Evolutionary conservation across 148 eudicot genomes (phyloP), one percentile per base, ranked within the genome.

Genomic region (Camellia sinensis): DNA sequence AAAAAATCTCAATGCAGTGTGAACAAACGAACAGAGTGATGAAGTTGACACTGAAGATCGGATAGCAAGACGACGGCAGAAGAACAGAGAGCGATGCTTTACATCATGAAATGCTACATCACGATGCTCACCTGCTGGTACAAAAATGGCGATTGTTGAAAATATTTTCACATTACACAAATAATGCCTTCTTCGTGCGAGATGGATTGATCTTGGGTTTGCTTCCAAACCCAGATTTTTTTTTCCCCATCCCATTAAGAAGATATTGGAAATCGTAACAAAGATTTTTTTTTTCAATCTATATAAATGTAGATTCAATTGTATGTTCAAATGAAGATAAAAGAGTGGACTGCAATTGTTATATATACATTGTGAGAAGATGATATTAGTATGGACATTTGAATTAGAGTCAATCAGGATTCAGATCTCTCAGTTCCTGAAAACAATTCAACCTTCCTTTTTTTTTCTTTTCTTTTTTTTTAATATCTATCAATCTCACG

Each of bases 21-120:
- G 37, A 29, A 29, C 37, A 29, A 0, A 29, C 37, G 37, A 29
- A 29, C 1, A 29, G 37, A 29, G 37, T 0, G 37, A 29, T 29
- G 37, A 29, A 29, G 37, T 29, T 29, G 37, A 29, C 37, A 29
- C 37, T 29, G 1, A 29, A 29, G 37, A 29, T 29, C 37, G 37
- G 37, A 29, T 29, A 29, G 37, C 37, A 29, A 29, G 37, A 29
- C 37, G 37, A 29, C 37, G 86, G 96, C 98, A 7, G 92, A 92
- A 78, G 98, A 94, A 62, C 97, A 91, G 74, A 88, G 87, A 67
- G 94, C 94, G 2, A 84, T 89, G 61, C 90, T 94, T 69, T 94
- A 94, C 84, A 94, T 94, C 54, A 89, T 94, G 84, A 92, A 94
- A 87, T 83, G 98, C 29, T 94, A 97, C 82, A 88, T 94, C 76